A percentile compares a stretch with the other conserved stretches of the same genome.
Conservation (phyloP, 768 basidiomycete genomes). For the Pleurotus sapidus region DNA sequence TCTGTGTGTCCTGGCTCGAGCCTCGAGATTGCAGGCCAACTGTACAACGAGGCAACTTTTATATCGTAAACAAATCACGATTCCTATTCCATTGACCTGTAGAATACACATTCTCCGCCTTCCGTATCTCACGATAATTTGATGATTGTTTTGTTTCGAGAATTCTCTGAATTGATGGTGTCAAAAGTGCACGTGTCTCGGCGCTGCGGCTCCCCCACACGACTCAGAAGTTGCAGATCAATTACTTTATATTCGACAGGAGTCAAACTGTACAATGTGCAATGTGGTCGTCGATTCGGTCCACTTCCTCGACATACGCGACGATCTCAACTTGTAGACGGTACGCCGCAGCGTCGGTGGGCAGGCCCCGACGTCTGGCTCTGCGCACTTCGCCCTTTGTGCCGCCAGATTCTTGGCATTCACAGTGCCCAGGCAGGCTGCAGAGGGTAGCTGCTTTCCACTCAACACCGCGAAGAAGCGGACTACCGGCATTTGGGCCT, state of each 20-base stretch:
- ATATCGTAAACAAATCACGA: constrained; percentile 50
- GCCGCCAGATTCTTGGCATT: constrained; percentile 9
- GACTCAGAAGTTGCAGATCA: background rate
- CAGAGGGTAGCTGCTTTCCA: constrained; percentile 31
- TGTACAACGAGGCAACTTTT: constrained; percentile 92
- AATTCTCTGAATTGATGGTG: background rate
- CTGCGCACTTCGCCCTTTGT: background rate
- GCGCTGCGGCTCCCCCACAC: background rate
- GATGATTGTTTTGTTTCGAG: background rate
- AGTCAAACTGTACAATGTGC: constrained; percentile 12
- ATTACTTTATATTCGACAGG: background rate
- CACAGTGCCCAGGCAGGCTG: background rate
- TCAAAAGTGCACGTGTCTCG: constrained; percentile 1
- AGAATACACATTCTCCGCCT: no score
- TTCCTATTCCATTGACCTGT: background rate
- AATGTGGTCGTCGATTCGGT: constrained; percentile 8
- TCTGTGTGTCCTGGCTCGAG: constrained; percentile 35
- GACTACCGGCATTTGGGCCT: constrained; percentile 39
- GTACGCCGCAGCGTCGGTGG: background rate
- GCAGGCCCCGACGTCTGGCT: background rate
- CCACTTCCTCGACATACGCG: background rate
- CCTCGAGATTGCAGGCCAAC: constrained; percentile 55
- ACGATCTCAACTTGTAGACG: constrained; percentile 3
- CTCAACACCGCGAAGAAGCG: constrained; percentile 31
- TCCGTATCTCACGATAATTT: background rate